Evolutionary conservation across 106 monocot species (phyloP).

Genomic region (Cymbidium sinense): DNA sequence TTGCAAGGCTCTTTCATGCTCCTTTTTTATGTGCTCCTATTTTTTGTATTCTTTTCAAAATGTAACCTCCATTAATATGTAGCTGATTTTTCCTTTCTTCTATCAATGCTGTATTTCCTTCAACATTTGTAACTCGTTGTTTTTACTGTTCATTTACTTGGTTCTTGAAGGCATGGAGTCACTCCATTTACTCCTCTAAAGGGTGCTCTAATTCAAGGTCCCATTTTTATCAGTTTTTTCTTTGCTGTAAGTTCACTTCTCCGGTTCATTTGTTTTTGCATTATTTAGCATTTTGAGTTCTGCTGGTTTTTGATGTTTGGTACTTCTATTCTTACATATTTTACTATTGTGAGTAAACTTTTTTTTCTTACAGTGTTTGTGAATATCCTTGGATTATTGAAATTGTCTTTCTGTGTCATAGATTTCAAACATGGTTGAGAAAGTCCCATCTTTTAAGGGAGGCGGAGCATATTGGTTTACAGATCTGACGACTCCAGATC

Average conservation of each 20-base stretch:
- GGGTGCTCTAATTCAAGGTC: conserved; percentile 84
- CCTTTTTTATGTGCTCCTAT: not conserved
- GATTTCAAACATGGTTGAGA: conserved; percentile 95
- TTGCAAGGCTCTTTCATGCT: too few species aligned
- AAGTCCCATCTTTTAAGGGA: conserved; percentile 93
- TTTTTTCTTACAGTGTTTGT: not conserved
- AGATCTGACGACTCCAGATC: conserved; percentile 91
- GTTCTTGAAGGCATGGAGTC: conserved; percentile 73
- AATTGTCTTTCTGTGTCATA: conserved; percentile 16
- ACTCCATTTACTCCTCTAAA: conserved; percentile 90
- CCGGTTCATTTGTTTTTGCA: not conserved
- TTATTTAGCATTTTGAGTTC: not conserved
- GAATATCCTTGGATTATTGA: not conserved
- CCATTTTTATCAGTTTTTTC: conserved; percentile 93
- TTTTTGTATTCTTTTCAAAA: not conserved
- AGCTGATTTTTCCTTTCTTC: not conserved
- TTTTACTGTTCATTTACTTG: conserved; percentile 5
- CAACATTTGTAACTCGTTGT: not conserved
- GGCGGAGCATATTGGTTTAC: conserved; percentile 91
- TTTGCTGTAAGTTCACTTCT: conserved; percentile 57
- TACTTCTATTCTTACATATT: not conserved
- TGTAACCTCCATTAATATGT: not conserved
- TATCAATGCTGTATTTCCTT: not conserved
- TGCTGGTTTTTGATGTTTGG: not conserved
- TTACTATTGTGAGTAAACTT: not conserved